Evolutionary conservation across 1,284 basidiomycete genomes (phyloP).

Genomic region (Leccinum solheimii): DNA sequence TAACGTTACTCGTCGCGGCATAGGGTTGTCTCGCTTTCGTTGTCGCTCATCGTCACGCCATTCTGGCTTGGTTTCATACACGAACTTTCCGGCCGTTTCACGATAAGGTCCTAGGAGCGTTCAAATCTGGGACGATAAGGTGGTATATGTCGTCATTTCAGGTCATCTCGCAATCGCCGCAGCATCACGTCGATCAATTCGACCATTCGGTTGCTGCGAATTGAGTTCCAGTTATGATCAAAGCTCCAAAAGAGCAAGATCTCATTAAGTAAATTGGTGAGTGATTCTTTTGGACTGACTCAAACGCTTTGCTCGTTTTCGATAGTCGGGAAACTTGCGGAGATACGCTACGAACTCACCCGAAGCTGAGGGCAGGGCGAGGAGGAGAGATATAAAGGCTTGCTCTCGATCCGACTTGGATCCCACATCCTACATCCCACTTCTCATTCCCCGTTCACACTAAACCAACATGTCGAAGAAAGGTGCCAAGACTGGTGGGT

Average conservation of each 20-base stretch:
- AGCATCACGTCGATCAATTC: slow-evolving; percentile 14
- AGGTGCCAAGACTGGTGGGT: slow-evolving; percentile 26
- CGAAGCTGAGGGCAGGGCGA: slow-evolving; percentile 32
- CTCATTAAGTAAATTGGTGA: slow-evolving; percentile 1
- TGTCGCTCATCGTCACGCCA: neutral
- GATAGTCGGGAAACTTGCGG: slow-evolving; percentile 13
- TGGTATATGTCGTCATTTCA: neutral
- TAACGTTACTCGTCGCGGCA: slow-evolving; percentile 2
- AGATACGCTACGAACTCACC: slow-evolving; percentile 19
- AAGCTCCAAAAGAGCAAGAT: slow-evolving; percentile 15
- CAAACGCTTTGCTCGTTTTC: slow-evolving; percentile 2
- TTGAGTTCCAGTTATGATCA: neutral
- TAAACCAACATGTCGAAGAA: slow-evolving; percentile 29
- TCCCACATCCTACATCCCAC: slow-evolving; percentile 2
- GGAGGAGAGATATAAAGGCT: slow-evolving; percentile 25
- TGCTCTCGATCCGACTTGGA: neutral
- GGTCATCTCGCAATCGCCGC: slow-evolving; percentile 16
- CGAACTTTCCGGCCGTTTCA: neutral
- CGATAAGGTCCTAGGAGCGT: slow-evolving; percentile 25
- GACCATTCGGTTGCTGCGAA: slow-evolving; percentile 4
- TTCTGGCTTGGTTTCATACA: neutral
- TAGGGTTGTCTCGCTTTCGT: slow-evolving; percentile 4
- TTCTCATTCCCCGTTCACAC: slow-evolving; percentile 1
- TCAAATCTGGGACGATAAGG: slow-evolving; percentile 29
- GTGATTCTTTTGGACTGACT: neutral